Base-by-base conservation (phyloP, 2,329 filamentous ascomycete species). In the Cladosporium halotolerans region DNA sequence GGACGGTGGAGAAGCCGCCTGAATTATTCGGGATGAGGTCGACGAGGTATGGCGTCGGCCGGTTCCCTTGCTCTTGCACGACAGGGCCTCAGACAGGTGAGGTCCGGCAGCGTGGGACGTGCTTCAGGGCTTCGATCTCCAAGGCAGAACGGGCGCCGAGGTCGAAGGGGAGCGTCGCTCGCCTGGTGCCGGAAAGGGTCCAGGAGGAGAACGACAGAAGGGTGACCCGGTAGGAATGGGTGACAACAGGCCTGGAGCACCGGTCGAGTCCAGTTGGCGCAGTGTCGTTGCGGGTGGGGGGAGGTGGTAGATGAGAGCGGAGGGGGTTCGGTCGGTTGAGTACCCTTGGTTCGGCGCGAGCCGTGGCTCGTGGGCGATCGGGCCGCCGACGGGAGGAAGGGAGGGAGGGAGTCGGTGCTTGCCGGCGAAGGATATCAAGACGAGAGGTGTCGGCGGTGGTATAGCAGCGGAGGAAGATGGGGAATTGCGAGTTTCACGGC, bases 51-150 rank as follows among this genome's bases (percentile, higher is more conserved):
- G 41, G 46, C 38, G 32, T 44, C 28, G 38, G 33, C 23, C 47
- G 34, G 14, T 34, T 44, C 42, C 16, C 40, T 40, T 44, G 38
- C 48, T 51, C 40, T 32, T 51, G 42, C 48, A 36, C 16, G 16
- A 39, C 19, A 44, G 40, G 44, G 40, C 48, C 40, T 51, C 48
- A 51, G 18, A 33, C 48, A 44, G 13, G 36, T 39, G 36, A 13
- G n/a, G 39, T 33, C 40, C 23, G 48, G 16, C 3, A 36, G 38
- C 39, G 48, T 51, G 48, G 48, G 36, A 51, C 48, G 48, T 51
- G 48, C 48, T 33, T 32, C 48, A 14, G 13, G 36, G 16, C 36
- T 39, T 39, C 36, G 16, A 13, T 39, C 36, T 14, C n/a, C 36
- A 14, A 39, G 36, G 23, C 23, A 28, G 23, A 28, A 28, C 23